phyloP scores from a whole-genome alignment of 768 basidiomycete species.

The Pleurotus eryngii region DNA sequence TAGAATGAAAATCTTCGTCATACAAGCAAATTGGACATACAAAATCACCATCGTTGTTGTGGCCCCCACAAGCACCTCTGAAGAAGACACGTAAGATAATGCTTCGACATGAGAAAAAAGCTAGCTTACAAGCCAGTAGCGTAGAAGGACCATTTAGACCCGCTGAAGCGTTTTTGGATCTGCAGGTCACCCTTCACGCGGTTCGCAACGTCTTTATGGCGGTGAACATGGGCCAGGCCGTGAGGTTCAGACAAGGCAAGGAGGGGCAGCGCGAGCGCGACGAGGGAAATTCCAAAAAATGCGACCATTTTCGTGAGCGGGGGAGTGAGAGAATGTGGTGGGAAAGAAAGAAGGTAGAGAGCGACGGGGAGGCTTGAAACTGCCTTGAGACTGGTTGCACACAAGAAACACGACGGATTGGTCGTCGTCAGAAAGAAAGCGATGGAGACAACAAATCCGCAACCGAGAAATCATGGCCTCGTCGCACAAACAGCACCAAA shows the following conservation, averaged over 20 bases:
- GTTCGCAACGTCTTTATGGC: constrained; percentile 47
- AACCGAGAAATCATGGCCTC: constrained; percentile 1
- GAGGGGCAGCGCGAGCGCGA: constrained; percentile 31
- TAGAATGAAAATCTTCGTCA: background rate
- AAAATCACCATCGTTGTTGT: constrained; percentile 36
- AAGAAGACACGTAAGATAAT: background rate
- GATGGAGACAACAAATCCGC: background rate
- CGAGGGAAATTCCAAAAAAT: constrained; percentile 23
- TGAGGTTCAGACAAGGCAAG: constrained; percentile 33
- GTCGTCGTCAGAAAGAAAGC: constrained; percentile 8
- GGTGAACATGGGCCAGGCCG: constrained; percentile 25
- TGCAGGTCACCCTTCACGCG: constrained; percentile 40
- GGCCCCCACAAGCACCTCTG: constrained; percentile 56
- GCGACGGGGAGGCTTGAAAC: constrained; percentile 11
- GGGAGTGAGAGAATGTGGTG: constrained; percentile 10
- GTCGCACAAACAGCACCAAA: background rate
- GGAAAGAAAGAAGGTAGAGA: constrained; percentile 10
- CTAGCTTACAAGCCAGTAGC: constrained; percentile 45
- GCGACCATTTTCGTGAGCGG: constrained; percentile 10
- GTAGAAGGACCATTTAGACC: constrained; percentile 53
- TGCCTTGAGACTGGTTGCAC: constrained; percentile 14
- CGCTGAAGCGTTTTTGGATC: constrained; percentile 34
- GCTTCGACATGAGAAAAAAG: constrained; percentile 7
- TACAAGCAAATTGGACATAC: constrained; percentile 26
- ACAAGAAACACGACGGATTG: constrained; percentile 13